Evolutionary conservation across 225 moss, liverwort and hornwort species (phyloP), one percentile per base, ranked within the genome.

Genomic region (Pseudisothecium myosuroides): DNA sequence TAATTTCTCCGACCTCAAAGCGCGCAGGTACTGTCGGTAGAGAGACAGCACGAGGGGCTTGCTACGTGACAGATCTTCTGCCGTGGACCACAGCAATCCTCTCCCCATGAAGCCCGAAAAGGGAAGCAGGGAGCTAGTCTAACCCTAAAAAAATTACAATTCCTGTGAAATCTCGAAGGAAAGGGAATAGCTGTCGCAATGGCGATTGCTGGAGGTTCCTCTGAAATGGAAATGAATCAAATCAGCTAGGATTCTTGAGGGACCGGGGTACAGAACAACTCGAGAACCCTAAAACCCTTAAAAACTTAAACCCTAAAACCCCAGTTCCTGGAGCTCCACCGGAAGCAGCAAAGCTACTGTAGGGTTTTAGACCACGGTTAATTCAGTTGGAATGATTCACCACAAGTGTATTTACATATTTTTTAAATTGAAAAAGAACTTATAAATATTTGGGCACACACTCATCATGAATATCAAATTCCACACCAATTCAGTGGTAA

Each of bases 21-120:
- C 93, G 60, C 97, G 90, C 83, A 96, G 80, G 60, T 94, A 90
- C 29, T 92, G 82, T 26, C 98, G 90, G 87, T 98, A 98, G 23
- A 96, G 94, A 21, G 98, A 94, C 82, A 95, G 87, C 66, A 97
- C 98, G 29, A 83, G 88, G 27, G 93, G 91, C 93, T 92, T 97
- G 92, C 76, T 94, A 21, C 92, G 88, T 22, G 95, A 91, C 73
- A 99, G 87, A 91, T 97, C 96, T 83, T 95, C 96, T 59, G 94
- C 93, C 66, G 95, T 93, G 41, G 95, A 94, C 96, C 96, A 96
- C 58, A 96, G 43, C 80, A 93, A 90, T 58, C 96, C 96, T 75
- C 92, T 86, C 92, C 93, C 96, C 94, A 96, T 95, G 76, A 91
- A 92, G 76, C 80, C 54, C 37, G 61, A 45, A 36, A n/a, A 83